Percentiles rank a stretch among this genome's conserved stretches.
These are phyloP conservation scores for Lithospermum erythrorhizon DNA, from an alignment of 257 asterid species.

Conservation along the genomic window DNA sequence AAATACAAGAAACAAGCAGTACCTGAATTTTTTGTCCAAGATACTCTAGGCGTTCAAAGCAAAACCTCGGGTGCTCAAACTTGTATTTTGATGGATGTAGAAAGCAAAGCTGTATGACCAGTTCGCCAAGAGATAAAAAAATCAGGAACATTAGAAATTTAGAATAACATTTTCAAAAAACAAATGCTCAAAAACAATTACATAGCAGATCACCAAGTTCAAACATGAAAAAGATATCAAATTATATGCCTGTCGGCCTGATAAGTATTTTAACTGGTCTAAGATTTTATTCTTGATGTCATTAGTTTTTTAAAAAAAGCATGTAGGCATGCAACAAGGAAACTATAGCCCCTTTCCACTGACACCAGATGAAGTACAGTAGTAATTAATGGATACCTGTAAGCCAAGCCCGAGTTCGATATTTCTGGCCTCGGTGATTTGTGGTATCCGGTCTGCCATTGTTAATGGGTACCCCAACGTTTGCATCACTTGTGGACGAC, in stretches of 20 bases:
- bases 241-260: too few relatives aligned
- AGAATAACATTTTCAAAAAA: not conserved
- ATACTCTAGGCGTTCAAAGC: conserved; percentile 90
- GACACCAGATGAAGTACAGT: not conserved
- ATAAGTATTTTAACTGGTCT: too few relatives aligned
- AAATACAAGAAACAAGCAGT: conserved; percentile 9
- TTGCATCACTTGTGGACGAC: conserved; percentile 75
- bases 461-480: conserved; percentile 74
- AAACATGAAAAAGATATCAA: too few relatives aligned
- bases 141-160: not conserved
- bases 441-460: conserved; percentile 61
- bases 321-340: too few relatives aligned
- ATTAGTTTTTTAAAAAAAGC: too few relatives aligned
- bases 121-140: conserved; percentile 5
- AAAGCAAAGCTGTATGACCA: conserved; percentile 61
- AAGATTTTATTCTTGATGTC: too few relatives aligned
- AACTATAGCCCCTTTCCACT: too few relatives aligned
- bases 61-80: conserved; percentile 88
- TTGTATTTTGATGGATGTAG: conserved; percentile 79
- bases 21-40: conserved; percentile 98
- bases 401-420: conserved; percentile 96
- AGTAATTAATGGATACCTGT: conserved; percentile 39
- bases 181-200: not conserved
- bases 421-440: conserved; percentile 91
- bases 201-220: too few relatives aligned